Base-by-base conservation (phyloP, 2,329 filamentous ascomycete species). In the Talaromyces marneffei region DNA sequence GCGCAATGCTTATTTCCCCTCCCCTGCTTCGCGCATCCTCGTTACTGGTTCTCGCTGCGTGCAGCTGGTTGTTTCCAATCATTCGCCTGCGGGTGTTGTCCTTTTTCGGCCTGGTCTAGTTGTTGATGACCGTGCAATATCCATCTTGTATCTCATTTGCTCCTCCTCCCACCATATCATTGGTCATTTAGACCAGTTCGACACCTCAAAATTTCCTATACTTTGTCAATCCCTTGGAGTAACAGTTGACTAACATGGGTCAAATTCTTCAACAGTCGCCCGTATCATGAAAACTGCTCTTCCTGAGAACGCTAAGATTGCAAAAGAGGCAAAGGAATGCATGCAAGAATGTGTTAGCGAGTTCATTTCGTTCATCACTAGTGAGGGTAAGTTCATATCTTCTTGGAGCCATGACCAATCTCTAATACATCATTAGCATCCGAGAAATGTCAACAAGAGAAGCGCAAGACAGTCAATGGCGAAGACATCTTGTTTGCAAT, bases 281-380 rank as follows among this genome's bases (percentile, higher is more conserved):
- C 89, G 94, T 61, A 97, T 99, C 77, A 99, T 99, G 94, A 99
- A 99, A 78, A 89, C 92, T 70, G 94, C 94, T 6, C 83, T 99
- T 54, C 94, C 94, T 57, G 94, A 99, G 67, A 99, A 99, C 73
- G 94, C 94, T 68, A 99, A 99, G 79, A 99, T 99, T 64, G 92
- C 92, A 63, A 99, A 99, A 75, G 94, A 99, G 75, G 94, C 94
- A 60, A 99, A 99, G 77, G 94, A 99, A 76, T 99, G 94, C 79
- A 97, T 99, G 94, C 94, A 99, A 77, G 94, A 99, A 78, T 99
- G 94, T 74, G 94, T 99, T 62, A 97, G 92, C 86, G 94, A 99
- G 79, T 99, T 99, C 78, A 99, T 99, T 81, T 96, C 91, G 6
- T 99, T 99, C 82, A 97, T 99, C 74, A 99, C 94, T 37, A 97